These are phyloP conservation scores for Trichosporon asahii DNA, from an alignment of 1,284 basidiomycete species.

Conservation along the genomic window DNA sequence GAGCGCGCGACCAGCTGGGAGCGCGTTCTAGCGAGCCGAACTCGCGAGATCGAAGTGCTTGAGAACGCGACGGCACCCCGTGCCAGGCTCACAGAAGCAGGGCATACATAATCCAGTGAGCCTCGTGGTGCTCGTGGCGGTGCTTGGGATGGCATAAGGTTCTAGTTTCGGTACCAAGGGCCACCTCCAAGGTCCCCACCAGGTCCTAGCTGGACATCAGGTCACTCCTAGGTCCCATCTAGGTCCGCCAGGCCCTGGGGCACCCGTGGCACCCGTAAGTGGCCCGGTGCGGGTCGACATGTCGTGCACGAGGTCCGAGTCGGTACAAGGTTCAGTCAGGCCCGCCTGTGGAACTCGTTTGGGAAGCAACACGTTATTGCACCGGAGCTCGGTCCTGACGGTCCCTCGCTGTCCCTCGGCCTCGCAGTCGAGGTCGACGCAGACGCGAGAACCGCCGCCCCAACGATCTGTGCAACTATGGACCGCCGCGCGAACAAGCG, in stretches of 20 bases:
- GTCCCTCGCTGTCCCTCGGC: background rate
- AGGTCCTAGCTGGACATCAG: background rate
- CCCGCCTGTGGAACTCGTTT: background rate
- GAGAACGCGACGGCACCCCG: background rate
- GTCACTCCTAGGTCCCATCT: background rate
- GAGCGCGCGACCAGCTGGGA: background rate
- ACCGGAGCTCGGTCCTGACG: background rate
- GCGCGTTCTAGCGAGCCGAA: background rate
- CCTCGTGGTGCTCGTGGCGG: conserved; percentile 8
- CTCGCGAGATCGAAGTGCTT: background rate
- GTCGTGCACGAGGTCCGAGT: background rate
- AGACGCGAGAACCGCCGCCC: background rate
- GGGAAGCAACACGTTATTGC: background rate
- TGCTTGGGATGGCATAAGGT: background rate
- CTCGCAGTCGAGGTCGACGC: background rate
- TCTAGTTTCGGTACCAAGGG: conserved; percentile 5
- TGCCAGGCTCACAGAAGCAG: background rate
- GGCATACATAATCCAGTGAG: background rate
- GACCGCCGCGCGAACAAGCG: background rate
- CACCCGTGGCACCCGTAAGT: background rate
- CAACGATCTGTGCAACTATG: background rate
- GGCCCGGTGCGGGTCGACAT: background rate
- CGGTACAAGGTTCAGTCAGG: background rate
- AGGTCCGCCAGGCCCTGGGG: background rate
- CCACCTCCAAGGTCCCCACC: background rate